phyloP scores from a whole-genome alignment of 768 basidiomycete genomes.

The Phylloporus sp. region DNA sequence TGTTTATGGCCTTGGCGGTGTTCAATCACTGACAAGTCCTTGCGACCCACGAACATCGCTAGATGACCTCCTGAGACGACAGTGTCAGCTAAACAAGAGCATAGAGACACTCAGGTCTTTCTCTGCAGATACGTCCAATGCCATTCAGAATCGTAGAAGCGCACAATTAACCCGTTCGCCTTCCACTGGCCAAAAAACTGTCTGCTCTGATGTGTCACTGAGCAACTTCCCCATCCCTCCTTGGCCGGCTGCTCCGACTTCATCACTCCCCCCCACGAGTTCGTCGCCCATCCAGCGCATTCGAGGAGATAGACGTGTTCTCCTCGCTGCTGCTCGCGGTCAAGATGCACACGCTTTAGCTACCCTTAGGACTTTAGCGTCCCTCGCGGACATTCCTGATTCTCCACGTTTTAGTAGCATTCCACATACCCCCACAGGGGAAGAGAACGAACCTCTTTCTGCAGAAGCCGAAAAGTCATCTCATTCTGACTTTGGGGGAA shows the following conservation, averaged over 20 bases:
- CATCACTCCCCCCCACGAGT: conserved; percentile 16
- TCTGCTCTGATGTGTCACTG: conserved; percentile 56
- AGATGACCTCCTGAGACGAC: conserved; percentile 54
- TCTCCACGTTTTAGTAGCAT: conserved; percentile 10
- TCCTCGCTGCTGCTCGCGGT: conserved; percentile 6
- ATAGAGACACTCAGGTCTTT: conserved; percentile 56
- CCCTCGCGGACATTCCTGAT: conserved; percentile 19
- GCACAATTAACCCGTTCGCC: conserved; percentile 17
- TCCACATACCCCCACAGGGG: conserved; percentile 17
- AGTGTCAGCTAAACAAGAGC: conserved; percentile 59
- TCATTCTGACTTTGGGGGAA: conserved; percentile 43
- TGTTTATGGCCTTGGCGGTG: conserved; percentile 43
- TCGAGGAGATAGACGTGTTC: conserved; percentile 21
- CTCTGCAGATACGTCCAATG: conserved; percentile 31
- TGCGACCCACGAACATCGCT: conserved; percentile 36
- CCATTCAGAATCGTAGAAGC: conserved; percentile 21
- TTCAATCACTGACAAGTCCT: conserved; percentile 10
- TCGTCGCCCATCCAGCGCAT: conserved; percentile 16
- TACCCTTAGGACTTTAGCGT: conserved; percentile 28
- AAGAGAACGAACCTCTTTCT: conserved; percentile 11
- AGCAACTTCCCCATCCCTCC: conserved; percentile 71
- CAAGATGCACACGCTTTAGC: conserved; percentile 9
- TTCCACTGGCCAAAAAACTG: conserved; percentile 25
- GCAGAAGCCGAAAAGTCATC: conserved; percentile 12
- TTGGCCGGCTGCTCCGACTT: conserved; percentile 16